These are phyloP conservation scores for Apiospora sp. DNA, from an alignment of 2,329 filamentous ascomycete species.

Conservation along the genomic window DNA sequence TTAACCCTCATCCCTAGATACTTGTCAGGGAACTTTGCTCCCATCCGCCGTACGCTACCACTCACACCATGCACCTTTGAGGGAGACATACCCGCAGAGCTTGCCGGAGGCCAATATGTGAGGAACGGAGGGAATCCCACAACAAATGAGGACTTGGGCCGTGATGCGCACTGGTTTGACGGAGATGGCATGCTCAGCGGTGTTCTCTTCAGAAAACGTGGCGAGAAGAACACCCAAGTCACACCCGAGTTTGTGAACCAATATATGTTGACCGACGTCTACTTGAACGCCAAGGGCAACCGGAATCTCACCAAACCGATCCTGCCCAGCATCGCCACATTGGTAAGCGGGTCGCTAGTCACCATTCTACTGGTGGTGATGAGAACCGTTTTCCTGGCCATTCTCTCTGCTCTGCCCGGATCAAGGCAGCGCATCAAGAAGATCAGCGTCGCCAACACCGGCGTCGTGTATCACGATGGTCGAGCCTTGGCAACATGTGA, in stretches of 20 bases:
- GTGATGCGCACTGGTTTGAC: constrained; percentile 78
- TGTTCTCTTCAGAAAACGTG: constrained; percentile 62
- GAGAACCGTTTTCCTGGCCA: constrained; percentile 63
- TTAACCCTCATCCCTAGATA: constrained; percentile 51
- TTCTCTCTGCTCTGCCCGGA: constrained; percentile 65
- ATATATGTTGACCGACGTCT: constrained; percentile 73
- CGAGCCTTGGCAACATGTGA: constrained; percentile 75
- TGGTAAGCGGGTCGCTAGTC: constrained; percentile 65
- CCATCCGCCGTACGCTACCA: constrained; percentile 62
- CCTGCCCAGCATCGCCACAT: constrained; percentile 71
- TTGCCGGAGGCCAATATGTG: constrained; percentile 74
- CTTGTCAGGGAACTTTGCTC: constrained; percentile 74
- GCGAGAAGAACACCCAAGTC: constrained; percentile 49
- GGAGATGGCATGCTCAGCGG: constrained; percentile 79
- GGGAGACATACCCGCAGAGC: constrained; percentile 68
- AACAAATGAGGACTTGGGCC: constrained; percentile 64
- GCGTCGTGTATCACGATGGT: constrained; percentile 72
- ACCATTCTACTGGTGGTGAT: constrained; percentile 60
- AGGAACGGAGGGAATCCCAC: constrained; percentile 76
- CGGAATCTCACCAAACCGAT: constrained; percentile 61
- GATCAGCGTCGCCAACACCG: constrained; percentile 76
- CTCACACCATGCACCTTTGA: constrained; percentile 65
- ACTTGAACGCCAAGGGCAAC: constrained; percentile 60
- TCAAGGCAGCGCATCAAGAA: constrained; percentile 66
- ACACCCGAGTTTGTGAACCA: constrained; percentile 73